These are phyloP conservation scores for Penicillium bialowiezense DNA, from an alignment of 495 filamentous ascomycete genomes.

Conservation along the genomic window DNA sequence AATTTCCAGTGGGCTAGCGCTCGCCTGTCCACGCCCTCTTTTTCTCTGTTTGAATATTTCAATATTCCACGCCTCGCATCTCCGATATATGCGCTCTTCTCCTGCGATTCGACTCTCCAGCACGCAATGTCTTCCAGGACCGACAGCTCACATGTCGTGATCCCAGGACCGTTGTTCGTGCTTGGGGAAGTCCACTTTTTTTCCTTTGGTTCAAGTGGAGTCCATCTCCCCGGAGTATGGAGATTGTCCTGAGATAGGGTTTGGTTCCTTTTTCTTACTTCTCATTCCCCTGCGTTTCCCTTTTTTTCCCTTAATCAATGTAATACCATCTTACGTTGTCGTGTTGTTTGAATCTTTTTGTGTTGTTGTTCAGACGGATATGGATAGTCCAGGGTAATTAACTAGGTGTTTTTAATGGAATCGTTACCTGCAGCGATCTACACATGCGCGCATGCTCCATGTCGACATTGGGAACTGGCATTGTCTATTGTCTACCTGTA, in stretches of 20 bases:
- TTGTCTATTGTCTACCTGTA: too few species aligned
- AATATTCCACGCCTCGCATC: neutral
- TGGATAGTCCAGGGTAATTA: constrained; percentile 6
- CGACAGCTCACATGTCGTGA: constrained; percentile 18
- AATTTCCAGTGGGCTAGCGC: neutral
- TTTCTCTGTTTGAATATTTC: constrained; percentile 5
- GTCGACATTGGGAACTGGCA: too few species aligned
- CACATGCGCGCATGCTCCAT: too few species aligned
- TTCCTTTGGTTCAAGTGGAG: neutral
- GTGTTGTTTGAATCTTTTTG: constrained; percentile 12
- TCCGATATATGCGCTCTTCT: neutral
- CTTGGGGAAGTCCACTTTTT: constrained; percentile 7
- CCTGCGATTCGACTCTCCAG: neutral
- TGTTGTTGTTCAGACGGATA: constrained; percentile 6
- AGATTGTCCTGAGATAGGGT: neutral
- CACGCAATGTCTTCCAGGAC: too few species aligned
- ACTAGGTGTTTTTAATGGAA: constrained; percentile 8
- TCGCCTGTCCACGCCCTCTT: neutral
- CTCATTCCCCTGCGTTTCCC: constrained; percentile 7
- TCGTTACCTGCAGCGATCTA: neutral
- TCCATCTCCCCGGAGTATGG: constrained; percentile 1
- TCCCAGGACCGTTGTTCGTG: constrained; percentile 13
- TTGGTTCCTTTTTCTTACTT: neutral
- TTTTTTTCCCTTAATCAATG: constrained; percentile 26
- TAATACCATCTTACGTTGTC: constrained; percentile 39